Evolutionary conservation across 2,329 filamentous ascomycete genomes (phyloP), one percentile per base, ranked within the genome.

Genomic region (Microdochium paspali): DNA sequence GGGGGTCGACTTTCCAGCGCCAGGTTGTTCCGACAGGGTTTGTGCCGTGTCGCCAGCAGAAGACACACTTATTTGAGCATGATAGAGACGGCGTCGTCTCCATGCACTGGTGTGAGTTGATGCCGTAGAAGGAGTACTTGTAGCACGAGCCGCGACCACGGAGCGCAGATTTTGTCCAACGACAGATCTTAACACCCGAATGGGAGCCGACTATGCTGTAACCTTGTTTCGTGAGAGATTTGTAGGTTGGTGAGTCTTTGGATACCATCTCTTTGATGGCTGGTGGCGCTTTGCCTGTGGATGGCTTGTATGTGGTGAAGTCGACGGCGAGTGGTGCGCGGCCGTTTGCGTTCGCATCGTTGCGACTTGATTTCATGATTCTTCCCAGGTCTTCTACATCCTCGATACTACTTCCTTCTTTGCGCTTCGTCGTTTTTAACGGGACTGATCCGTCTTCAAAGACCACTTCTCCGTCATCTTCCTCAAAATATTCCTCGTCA

Each of bases 21-120:
- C 93, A 97, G 4, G 86, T 95, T 2, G 93, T 97, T 44, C 90
- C 90, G 0, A 97, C 93, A 0, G 91, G 91, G 63, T 97, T 98
- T 0, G 93, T 97, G 46, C 91, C 93, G 62, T 97, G 93, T 6
- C 93, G 84, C 93, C 91, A 98, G 75, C 91, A 98, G 66, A 97
- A 98, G 54, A 98, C 89, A 65, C 93, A 97, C 66, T 98, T 97
- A 72, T 97, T 97, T 52, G 86, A 93, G 74, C 91, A 98, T 10
- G 89, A 95, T 3, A 98, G 79, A 0, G 90, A 95, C 0, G 91
- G 91, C 0, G 91, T 97, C 2, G 91, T 91, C 68, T 98, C 91
- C 93, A 98, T 98, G 67, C 91, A 98, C 51, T 95, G 85, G 61
- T 98, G 93, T 0, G 90, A 96, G 54, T 86, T 81, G 65, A 98